Evolutionary conservation across 2,329 filamentous ascomycete genomes (phyloP), one percentile per base, ranked within the genome.

Genomic region (Paecilomyces fulvus): DNA sequence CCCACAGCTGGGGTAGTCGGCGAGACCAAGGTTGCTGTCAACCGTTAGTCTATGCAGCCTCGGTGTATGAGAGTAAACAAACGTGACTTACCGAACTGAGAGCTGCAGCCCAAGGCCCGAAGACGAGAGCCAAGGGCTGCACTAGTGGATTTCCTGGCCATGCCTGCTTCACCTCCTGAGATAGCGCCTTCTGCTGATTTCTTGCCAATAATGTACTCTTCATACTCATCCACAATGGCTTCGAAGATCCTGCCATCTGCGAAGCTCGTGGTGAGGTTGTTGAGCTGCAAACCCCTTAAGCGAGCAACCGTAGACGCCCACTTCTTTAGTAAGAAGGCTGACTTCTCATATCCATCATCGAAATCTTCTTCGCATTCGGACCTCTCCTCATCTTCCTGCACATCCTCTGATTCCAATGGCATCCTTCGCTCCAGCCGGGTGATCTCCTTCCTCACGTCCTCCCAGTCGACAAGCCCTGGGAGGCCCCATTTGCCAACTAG

Each of bases 191-290:
- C 46, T 23, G 23, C 30, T 17, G 23, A 43, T 12, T 25, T 56
- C 30, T 48, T 30, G 20, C 56, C 55, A 10, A 63, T 52, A 14
- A 80, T 67, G 61, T 73, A 78, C 6, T 70, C 67, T 55, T 80
- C 73, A 63, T 86, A 86, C 37, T 81, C 79, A 51, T 82, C 77
- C 1, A 86, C 73, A 52, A 86, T 82, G 7, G 76, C 76, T 56
- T 76, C 74, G 54, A 85, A 79, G 14, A 82, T 75, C 49, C 68
- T 73, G 20, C 78, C 79, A 60, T 83, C 76, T 4, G 81, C 75
- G 64, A 86, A 85, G 51, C 77, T 79, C 6, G 81, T 83, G 1
- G 79, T 83, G 56, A 85, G 69, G 55, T 85, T 85, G 11, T 73
- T 66, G 37, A 85, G 69, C 6, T 66, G 66, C 3, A 80, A 60